phyloP scores from a whole-genome alignment of 176 grass and related monocot genomes.

The Aegilops longissima region DNA sequence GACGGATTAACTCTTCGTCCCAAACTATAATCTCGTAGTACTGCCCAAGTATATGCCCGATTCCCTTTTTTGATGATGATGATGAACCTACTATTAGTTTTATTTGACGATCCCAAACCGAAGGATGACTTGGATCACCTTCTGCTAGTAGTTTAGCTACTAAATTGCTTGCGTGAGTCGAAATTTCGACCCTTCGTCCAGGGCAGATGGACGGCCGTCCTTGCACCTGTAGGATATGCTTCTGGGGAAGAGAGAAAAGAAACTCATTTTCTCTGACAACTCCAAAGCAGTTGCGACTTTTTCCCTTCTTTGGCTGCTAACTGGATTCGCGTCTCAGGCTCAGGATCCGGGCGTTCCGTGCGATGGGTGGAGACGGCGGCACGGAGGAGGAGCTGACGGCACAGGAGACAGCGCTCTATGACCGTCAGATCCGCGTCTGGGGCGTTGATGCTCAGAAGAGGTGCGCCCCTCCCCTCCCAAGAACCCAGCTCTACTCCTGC shows the following conservation, averaged over 20 bases:
- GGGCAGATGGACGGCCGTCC: neutral
- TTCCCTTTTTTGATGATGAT: too few species aligned
- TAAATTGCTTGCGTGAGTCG: neutral
- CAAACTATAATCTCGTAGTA: neutral
- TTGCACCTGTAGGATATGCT: neutral
- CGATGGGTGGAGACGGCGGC: slow-evolving; percentile 36
- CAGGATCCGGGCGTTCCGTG: slow-evolving; percentile 12
- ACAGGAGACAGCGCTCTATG: slow-evolving; percentile 93
- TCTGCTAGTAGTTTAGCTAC: neutral
- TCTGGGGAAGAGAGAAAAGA: too few species aligned
- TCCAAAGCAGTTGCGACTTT: neutral
- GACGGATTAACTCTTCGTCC: too few species aligned
- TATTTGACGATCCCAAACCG: neutral
- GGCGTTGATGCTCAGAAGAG: slow-evolving; percentile 98
- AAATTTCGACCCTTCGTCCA: neutral
- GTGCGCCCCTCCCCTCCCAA: slow-evolving; percentile 19
- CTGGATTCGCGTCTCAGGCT: slow-evolving; percentile 30
- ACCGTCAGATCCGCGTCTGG: slow-evolving; percentile 98
- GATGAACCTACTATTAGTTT: too few species aligned
- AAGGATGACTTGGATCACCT: neutral
- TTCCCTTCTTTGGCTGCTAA: neutral
- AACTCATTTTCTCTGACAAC: too few species aligned
- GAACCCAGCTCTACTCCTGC: too few species aligned
- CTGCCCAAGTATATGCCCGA: neutral
- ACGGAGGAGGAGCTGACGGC: slow-evolving; percentile 75